Evolutionary conservation across 2,329 filamentous ascomycete species (phyloP).

Genomic region (Aureobasidium sp.): DNA sequence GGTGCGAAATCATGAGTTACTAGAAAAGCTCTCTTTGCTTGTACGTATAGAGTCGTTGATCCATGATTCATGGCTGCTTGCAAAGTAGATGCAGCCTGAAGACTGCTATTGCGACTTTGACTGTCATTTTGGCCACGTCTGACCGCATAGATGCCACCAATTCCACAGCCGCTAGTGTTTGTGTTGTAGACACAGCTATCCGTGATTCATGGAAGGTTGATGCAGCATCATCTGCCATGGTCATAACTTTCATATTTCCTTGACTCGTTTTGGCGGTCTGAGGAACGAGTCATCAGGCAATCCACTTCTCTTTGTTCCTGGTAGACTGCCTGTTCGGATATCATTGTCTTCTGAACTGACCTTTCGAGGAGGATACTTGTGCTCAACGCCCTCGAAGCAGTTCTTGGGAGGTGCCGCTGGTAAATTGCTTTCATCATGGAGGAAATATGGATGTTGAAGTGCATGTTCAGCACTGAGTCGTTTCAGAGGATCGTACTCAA

Average conservation of each 20-base stretch:
- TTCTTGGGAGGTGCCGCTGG: slow-evolving; percentile 52
- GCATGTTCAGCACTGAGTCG: slow-evolving; percentile 82
- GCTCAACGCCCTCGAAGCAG: slow-evolving; percentile 84
- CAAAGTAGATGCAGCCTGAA: no score
- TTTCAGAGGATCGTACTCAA: slow-evolving; percentile 90
- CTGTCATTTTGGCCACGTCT: no score
- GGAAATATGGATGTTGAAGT: slow-evolving; percentile 87
- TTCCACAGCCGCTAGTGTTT: no score
- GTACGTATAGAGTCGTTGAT: no score
- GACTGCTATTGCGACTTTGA: no score
- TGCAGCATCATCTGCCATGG: background rate
- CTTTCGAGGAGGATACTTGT: slow-evolving; percentile 80
- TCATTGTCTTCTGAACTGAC: slow-evolving; percentile 96
- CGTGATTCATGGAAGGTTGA: no score
- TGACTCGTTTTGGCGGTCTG: slow-evolving; percentile 48
- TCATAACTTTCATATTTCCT: slow-evolving; percentile 33
- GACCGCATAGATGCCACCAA: no score
- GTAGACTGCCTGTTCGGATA: slow-evolving; percentile 80
- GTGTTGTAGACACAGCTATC: no score
- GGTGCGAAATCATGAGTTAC: background rate
- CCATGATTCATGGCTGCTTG: no score
- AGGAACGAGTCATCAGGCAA: slow-evolving; percentile 74
- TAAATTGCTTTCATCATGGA: slow-evolving; percentile 23
- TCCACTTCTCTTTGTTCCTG: slow-evolving; percentile 84
- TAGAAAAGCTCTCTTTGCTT: background rate